Base-by-base conservation (phyloP, 2,329 filamentous ascomycete genomes). In the Hymenotorrendiella dingleyae region DNA sequence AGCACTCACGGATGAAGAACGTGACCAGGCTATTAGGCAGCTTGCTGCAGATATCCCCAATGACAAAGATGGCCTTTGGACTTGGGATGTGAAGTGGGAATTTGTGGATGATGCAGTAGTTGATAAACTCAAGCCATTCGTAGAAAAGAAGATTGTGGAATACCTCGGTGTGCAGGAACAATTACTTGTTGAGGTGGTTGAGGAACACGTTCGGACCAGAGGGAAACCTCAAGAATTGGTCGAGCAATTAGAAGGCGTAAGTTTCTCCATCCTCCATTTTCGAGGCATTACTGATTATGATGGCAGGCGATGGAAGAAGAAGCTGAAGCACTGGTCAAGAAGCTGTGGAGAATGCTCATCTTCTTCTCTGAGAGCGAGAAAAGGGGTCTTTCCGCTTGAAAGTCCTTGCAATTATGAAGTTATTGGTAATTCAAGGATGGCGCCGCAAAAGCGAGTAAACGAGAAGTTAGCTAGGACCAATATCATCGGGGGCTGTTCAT, bases 121-220 rank as follows among this genome's bases (percentile, higher is more conserved):
- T 47, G 86, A 94, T 51, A 90, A 96, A 62, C 78, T 98, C 54
- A 80, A 86, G 58, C 90, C 91, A 22, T 98, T 96, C 67, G 87
- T 97, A 43, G 89, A 95, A 71, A 94, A 94, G 76, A 98, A 97
- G 74, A 87, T 97, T 54, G 84, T 98, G 47, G 93, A 98, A 65
- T 94, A 93, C 57, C 76, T 98, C 36, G 94, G 94, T 46, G 86
- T 98, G 45, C 89, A 97, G 66, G 93, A 98, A 64, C 87, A 97
- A 67, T 82, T 96, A 68, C 71, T 98, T 36, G 89, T 98, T 23
- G 90, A 95, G 60, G 83, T 93, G 32, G 88, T 97, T 28, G 84
- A 96, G 60, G 84, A 89, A 57, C 88, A 94, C 64, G 69, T 98
- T 49, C 78, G 83, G 51, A 82, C 81, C 55, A 81, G 83, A 55